A percentile compares a stretch with the other conserved stretches of the same genome.
phyloP scores from a whole-genome alignment of 345 rosid species.

The Stellera chamaejasme region DNA sequence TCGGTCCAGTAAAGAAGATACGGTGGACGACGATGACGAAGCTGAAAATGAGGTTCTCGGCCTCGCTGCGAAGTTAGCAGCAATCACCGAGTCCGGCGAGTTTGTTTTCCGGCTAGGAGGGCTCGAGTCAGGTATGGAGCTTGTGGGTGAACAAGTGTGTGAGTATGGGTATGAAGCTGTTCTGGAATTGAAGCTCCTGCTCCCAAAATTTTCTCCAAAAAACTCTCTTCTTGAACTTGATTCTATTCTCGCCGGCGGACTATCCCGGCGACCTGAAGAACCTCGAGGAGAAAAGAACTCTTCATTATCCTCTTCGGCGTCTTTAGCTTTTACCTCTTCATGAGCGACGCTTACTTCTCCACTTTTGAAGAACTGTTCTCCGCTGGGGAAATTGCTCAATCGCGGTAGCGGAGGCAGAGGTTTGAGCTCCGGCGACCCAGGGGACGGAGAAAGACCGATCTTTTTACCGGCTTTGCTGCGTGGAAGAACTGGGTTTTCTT shows the following conservation, averaged over 20 bases:
- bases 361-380: slow-evolving; percentile 25
- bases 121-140: slow-evolving; percentile 34
- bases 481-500: slow-evolving; percentile 18
- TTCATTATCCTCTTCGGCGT: slow-evolving; percentile 52
- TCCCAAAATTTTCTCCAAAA: slow-evolving; percentile 34
- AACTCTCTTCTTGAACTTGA: slow-evolving; percentile 43
- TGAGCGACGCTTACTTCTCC: slow-evolving; percentile 21
- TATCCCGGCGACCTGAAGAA: slow-evolving; percentile 55
- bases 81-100: slow-evolving; percentile 29
- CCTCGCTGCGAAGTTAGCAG: slow-evolving; percentile 15
- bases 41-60: slow-evolving; percentile 14
- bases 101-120: slow-evolving; percentile 30
- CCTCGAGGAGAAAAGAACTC: slow-evolving; percentile 90
- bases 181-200: slow-evolving; percentile 52
- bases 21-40: slow-evolving; percentile 20
- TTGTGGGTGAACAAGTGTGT: slow-evolving; percentile 41
- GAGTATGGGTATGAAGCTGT: slow-evolving; percentile 55
- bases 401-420: slow-evolving; percentile 89
- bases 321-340: slow-evolving; percentile 22
- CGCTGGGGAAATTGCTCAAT: slow-evolving; percentile 32
- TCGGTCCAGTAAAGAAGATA: slow-evolving; percentile 17
- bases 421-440: slow-evolving; percentile 84
- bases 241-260: slow-evolving; percentile 19
- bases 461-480: slow-evolving; percentile 30
- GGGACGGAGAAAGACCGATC: slow-evolving; percentile 35